Conservation (phyloP, 2,329 filamentous ascomycete species). For the Cercospora sp. region DNA sequence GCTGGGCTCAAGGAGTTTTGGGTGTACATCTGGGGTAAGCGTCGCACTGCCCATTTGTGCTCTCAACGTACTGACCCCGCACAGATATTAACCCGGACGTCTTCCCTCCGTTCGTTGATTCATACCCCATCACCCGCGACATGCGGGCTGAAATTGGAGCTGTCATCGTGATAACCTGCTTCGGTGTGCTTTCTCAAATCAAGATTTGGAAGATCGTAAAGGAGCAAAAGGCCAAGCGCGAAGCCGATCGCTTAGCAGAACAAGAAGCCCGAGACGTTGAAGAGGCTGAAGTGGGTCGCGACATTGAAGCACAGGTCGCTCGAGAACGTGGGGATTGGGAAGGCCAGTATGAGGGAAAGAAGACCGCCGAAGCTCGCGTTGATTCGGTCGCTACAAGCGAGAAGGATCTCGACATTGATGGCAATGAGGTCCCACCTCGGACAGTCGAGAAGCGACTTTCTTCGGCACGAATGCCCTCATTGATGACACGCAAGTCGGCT, state of each 20-base stretch:
- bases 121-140: conserved; percentile 82
- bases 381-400: conserved; percentile 49
- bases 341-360: conserved; percentile 62
- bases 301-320: conserved; percentile 62
- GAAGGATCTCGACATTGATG: conserved; percentile 12
- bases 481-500: conserved; percentile 1
- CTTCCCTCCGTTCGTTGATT: conserved; percentile 73
- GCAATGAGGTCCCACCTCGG: conserved; percentile 10
- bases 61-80: conserved; percentile 16
- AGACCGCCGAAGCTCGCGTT: conserved; percentile 38
- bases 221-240: conserved; percentile 50
- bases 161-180: conserved; percentile 70
- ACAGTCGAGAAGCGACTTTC: conserved; percentile 18
- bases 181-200: conserved; percentile 80
- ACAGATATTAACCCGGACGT: conserved; percentile 70
- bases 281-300: conserved; percentile 63
- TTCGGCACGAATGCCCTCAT: not conserved
- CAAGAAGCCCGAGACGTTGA: conserved; percentile 65
- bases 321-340: conserved; percentile 73
- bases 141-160: conserved; percentile 82
- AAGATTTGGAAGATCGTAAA: conserved; percentile 81
- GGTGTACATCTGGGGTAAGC: conserved; percentile 80
- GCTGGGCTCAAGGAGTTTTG: conserved; percentile 96
- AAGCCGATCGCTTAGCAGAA: conserved; percentile 51
- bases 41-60: not conserved